phyloP scores from a whole-genome alignment of 1,139 yeast genomes.

The Blastobotrys capitulatus region DNA sequence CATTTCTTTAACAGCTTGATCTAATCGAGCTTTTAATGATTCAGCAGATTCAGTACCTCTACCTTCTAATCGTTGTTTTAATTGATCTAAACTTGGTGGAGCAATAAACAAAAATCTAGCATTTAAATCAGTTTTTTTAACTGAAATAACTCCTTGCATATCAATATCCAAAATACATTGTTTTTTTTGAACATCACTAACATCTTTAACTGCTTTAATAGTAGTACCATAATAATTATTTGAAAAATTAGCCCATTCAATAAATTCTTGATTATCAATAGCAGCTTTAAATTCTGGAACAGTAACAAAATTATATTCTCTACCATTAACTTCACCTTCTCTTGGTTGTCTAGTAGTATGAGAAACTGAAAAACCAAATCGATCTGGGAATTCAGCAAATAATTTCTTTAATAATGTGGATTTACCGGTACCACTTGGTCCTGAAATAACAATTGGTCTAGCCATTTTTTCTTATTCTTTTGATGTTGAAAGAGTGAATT shows the following conservation, averaged over 20 bases:
- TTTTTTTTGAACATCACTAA: slow-evolving; percentile 45
- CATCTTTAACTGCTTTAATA: slow-evolving; percentile 75
- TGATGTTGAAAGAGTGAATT: too few species aligned
- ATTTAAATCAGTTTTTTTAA: slow-evolving; percentile 72
- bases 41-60: slow-evolving; percentile 96
- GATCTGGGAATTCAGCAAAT: slow-evolving; percentile 82
- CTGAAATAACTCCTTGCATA: slow-evolving; percentile 97
- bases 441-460: slow-evolving; percentile 92
- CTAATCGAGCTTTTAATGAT: slow-evolving; percentile 72
- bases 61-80: slow-evolving; percentile 66
- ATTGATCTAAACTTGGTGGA: slow-evolving; percentile 83
- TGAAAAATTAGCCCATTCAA: slow-evolving; percentile 97
- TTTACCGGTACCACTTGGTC: slow-evolving; percentile 95
- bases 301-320: slow-evolving; percentile 79
- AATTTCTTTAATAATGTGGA: slow-evolving; percentile 86
- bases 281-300: slow-evolving; percentile 73
- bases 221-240: slow-evolving; percentile 97
- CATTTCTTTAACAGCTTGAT: slow-evolving; percentile 82
- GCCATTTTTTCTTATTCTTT: slow-evolving; percentile 29
- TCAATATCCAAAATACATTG: slow-evolving; percentile 93
- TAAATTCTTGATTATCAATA: slow-evolving; percentile 69
- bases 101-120: slow-evolving; percentile 84
- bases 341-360: slow-evolving; percentile 87
- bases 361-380: slow-evolving; percentile 90
- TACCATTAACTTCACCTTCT: slow-evolving; percentile 83